Evolutionary conservation across 805 yeast genomes (phyloP).

Genomic region (Ogataea philodendri): DNA sequence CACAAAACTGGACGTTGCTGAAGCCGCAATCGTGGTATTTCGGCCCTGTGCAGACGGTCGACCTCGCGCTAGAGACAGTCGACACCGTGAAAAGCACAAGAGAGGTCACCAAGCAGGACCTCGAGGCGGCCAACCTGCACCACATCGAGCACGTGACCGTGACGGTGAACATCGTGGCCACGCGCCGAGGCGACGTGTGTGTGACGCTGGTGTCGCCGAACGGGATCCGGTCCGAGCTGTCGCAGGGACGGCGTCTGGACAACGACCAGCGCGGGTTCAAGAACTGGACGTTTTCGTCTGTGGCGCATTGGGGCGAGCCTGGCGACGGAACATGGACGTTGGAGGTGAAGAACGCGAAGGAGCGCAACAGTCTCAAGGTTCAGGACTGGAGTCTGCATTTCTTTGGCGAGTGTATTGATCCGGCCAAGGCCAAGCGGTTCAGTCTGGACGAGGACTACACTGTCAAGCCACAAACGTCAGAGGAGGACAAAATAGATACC

Average conservation of each 20-base stretch:
- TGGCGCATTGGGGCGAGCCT: conserved; percentile 95
- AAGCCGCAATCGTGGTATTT: conserved; percentile 88
- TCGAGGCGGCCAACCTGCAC: conserved; percentile 59
- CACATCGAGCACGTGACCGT: conserved; percentile 84
- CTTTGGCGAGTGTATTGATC: conserved; percentile 78
- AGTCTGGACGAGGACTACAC: conserved; percentile 49
- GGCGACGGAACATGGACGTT: conserved; percentile 84
- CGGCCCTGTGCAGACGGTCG: conserved; percentile 41
- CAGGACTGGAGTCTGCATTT: conserved; percentile 72
- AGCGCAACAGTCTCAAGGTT: conserved; percentile 41
- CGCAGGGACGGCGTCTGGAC: conserved; percentile 64
- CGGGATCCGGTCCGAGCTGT: conserved; percentile 73
- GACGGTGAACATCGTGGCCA: conserved; percentile 65
- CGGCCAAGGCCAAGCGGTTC: conserved; percentile 56
- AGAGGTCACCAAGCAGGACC: conserved; percentile 45
- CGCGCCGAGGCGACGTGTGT: conserved; percentile 66
- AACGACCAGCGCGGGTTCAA: conserved; percentile 53
- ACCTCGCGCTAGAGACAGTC: conserved; percentile 23
- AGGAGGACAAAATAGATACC: no score
- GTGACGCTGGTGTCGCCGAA: conserved; percentile 69
- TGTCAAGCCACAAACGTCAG: conserved; percentile 28
- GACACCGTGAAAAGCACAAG: conserved; percentile 34
- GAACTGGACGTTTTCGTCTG: conserved; percentile 92
- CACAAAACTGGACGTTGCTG: conserved; percentile 73
- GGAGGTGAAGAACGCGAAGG: conserved; percentile 50